These are phyloP conservation scores for Daldinia sp. DNA, from an alignment of 2,329 filamentous ascomycete genomes.

Conservation along the genomic window DNA sequence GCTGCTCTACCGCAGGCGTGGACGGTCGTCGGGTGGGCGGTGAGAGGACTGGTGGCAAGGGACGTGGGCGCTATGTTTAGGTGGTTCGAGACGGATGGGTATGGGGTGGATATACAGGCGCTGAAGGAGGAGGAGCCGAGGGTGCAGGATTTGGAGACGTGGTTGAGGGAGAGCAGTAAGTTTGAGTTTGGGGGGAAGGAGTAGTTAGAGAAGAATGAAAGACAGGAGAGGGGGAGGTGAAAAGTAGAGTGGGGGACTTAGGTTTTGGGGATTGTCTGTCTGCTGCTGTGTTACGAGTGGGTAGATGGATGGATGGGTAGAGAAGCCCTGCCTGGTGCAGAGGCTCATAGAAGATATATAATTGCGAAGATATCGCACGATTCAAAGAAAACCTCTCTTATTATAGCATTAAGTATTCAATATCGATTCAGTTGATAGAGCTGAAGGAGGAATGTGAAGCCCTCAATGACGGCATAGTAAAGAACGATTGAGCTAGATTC, in stretches of 20 bases:
- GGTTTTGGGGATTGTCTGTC: background rate
- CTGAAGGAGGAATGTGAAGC: no score
- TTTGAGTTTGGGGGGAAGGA: conserved; percentile 39
- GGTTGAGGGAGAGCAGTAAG: conserved; percentile 54
- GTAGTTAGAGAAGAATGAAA: background rate
- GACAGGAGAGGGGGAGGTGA: background rate
- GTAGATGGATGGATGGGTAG: background rate
- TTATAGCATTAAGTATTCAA: no score
- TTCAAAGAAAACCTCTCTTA: background rate
- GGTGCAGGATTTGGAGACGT: conserved; percentile 54
- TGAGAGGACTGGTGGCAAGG: conserved; percentile 47
- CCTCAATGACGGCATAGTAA: background rate
- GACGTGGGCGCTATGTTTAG: conserved; percentile 54
- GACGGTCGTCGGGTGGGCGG: conserved; percentile 48
- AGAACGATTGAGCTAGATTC: background rate
- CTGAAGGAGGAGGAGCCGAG: conserved; percentile 49
- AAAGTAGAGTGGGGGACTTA: background rate
- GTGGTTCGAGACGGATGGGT: conserved; percentile 57
- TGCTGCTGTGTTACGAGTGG: background rate
- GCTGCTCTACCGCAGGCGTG: conserved; percentile 52
- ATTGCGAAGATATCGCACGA: background rate
- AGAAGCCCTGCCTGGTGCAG: background rate
- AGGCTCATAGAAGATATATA: background rate
- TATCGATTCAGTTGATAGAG: background rate
- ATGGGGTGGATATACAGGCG: conserved; percentile 54